Evolutionary conservation across 1,284 basidiomycete species (phyloP).

Genomic region (Leccinum colubrinum): DNA sequence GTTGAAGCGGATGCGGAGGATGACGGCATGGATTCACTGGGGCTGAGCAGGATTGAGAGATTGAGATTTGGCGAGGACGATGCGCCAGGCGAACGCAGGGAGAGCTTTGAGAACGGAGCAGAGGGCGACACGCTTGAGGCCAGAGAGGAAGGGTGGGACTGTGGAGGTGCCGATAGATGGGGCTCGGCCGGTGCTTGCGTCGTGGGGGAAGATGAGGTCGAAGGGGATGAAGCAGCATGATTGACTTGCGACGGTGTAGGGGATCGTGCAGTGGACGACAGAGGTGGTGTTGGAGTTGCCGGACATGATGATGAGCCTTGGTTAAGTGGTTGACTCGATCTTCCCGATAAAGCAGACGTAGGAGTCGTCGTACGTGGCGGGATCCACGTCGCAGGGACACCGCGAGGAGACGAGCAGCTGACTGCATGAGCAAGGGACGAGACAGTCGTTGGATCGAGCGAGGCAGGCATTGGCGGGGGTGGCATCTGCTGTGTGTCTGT

Average conservation of each 20-base stretch:
- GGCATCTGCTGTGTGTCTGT: slow-evolving; percentile 40
- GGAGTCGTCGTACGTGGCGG: no score
- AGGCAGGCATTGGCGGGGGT: slow-evolving; percentile 43
- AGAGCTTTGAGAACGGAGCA: slow-evolving; percentile 38
- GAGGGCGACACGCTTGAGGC: slow-evolving; percentile 34
- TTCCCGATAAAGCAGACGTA: no score
- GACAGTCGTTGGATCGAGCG: slow-evolving; percentile 37
- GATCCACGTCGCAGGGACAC: no score
- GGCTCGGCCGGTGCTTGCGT: slow-evolving; percentile 2
- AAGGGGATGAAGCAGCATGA: slow-evolving; percentile 3
- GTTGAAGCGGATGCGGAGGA: not conserved
- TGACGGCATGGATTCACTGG: slow-evolving; percentile 3
- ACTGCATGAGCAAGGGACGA: slow-evolving; percentile 23
- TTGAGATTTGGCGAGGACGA: slow-evolving; percentile 8
- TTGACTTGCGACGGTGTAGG: slow-evolving; percentile 1
- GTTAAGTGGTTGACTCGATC: no score
- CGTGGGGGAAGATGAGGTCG: slow-evolving; percentile 1
- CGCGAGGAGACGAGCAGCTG: slow-evolving; percentile 21
- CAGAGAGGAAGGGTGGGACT: slow-evolving; percentile 1
- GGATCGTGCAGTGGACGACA: not conserved
- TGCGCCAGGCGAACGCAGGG: slow-evolving; percentile 32
- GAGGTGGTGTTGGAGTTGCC: slow-evolving; percentile 12
- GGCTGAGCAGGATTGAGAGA: slow-evolving; percentile 8
- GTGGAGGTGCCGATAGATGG: not conserved
- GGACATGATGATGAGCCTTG: slow-evolving; percentile 25